Evolutionary conservation across 2,329 filamentous ascomycete genomes (phyloP).

Genomic region (Westerdykella ornata): DNA sequence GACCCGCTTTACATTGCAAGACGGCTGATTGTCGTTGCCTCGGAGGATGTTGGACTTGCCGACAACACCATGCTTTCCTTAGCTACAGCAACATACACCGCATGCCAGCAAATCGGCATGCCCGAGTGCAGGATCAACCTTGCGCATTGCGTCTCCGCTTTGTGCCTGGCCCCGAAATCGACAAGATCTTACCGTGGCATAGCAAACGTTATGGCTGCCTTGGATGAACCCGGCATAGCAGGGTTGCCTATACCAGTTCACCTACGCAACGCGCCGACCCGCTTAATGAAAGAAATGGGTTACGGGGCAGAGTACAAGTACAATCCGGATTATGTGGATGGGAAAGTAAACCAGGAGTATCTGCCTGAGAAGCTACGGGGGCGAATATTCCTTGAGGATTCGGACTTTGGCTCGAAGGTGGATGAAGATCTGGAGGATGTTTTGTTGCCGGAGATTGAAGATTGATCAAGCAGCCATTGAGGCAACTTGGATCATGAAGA

Average conservation of each 20-base stretch:
- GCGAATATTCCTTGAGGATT: slow-evolving; percentile 68
- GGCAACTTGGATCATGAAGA: too few species aligned
- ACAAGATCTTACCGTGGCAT: slow-evolving; percentile 79
- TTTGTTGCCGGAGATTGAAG: slow-evolving; percentile 4
- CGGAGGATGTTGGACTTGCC: slow-evolving; percentile 86
- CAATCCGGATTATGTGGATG: slow-evolving; percentile 81
- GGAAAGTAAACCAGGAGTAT: slow-evolving; percentile 80
- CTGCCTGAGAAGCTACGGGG: slow-evolving; percentile 70
- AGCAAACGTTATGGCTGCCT: slow-evolving; percentile 69
- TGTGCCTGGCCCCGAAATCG: slow-evolving; percentile 76
- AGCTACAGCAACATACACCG: slow-evolving; percentile 78
- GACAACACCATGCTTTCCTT: slow-evolving; percentile 78
- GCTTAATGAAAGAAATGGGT: slow-evolving; percentile 86
- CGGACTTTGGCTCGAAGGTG: slow-evolving; percentile 69
- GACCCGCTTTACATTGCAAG: slow-evolving; percentile 89
- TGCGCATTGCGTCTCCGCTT: slow-evolving; percentile 76
- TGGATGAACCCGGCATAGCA: slow-evolving; percentile 78
- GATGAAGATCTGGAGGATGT: slow-evolving; percentile 47
- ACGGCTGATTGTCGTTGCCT: slow-evolving; percentile 89
- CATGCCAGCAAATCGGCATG: slow-evolving; percentile 88
- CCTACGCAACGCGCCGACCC: slow-evolving; percentile 83
- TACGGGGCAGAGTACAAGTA: slow-evolving; percentile 94
- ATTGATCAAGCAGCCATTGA: slow-evolving; percentile 1
- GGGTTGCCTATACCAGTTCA: slow-evolving; percentile 78
- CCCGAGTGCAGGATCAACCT: slow-evolving; percentile 91